phyloP scores from a whole-genome alignment of 129 eudicot species.

The Tagetes patula region DNA sequence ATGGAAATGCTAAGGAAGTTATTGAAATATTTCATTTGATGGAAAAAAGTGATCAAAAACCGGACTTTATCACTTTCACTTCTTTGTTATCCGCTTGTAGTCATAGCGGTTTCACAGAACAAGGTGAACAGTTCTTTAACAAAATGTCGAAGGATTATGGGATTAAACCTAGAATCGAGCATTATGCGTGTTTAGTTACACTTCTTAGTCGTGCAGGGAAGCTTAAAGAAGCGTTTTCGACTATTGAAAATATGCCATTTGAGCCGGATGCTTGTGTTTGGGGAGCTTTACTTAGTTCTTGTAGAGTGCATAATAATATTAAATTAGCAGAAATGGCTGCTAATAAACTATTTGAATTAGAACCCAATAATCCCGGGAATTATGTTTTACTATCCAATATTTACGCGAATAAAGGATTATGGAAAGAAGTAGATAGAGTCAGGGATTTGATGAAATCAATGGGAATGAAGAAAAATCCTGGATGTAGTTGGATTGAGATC shows the following conservation, averaged over 20 bases:
- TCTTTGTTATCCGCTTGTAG: constrained; percentile 81
- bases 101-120: constrained; percentile 77
- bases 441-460: constrained; percentile 68
- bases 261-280: constrained; percentile 92
- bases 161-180: constrained; percentile 67
- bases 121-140: constrained; percentile 60
- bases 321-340: constrained; percentile 75
- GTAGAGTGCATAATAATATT: constrained; percentile 63
- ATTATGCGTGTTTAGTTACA: constrained; percentile 82
- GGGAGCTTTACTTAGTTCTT: constrained; percentile 94
- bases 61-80: constrained; percentile 73
- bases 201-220: constrained; percentile 88
- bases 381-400: constrained; percentile 78
- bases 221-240: constrained; percentile 71
- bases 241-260: constrained; percentile 67
- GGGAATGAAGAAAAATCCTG: constrained; percentile 94
- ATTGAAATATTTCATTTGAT: constrained; percentile 52
- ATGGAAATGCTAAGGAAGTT: constrained; percentile 64
- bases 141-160: constrained; percentile 61
- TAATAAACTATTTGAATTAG: constrained; percentile 57
- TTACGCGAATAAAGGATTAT: constrained; percentile 76
- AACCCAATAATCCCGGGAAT: constrained; percentile 85
- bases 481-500: constrained; percentile 94
- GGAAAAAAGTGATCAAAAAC: constrained; percentile 56
- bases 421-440: constrained; percentile 64